These are phyloP conservation scores for Solanum clarkiae DNA, from an alignment of 257 asterid species.

Conservation along the genomic window DNA sequence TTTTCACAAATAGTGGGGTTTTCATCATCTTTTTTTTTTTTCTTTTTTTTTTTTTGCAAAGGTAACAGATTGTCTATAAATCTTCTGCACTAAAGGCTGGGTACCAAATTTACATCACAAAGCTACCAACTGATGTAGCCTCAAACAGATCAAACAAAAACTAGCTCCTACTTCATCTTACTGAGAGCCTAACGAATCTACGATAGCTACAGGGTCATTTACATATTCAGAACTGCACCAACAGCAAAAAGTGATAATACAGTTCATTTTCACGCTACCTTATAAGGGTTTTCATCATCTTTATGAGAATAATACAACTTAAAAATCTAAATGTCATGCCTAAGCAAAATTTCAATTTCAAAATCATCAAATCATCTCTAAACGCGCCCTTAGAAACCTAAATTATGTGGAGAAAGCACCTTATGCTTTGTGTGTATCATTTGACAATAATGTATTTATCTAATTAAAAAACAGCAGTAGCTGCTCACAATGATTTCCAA, in stretches of 20 bases:
- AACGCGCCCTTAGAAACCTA: neutral
- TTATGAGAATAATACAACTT: neutral
- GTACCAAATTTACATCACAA: too few relatives aligned
- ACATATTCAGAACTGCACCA: too few relatives aligned
- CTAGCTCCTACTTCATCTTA: too few relatives aligned
- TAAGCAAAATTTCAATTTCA: neutral
- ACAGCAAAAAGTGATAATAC: too few relatives aligned
- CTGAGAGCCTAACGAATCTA: too few relatives aligned
- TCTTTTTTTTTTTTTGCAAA: too few relatives aligned
- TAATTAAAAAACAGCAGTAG: neutral
- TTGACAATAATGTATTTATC: neutral
- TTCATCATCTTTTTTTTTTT: neutral
- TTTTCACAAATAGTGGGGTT: neutral
- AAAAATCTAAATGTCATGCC: neutral
- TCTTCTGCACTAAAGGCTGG: too few relatives aligned
- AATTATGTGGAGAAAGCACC: neutral
- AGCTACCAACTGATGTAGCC: too few relatives aligned
- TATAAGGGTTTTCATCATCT: neutral
- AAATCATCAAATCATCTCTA: neutral
- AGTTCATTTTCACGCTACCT: too few relatives aligned
- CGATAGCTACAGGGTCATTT: too few relatives aligned
- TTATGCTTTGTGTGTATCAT: neutral
- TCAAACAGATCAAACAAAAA: too few relatives aligned
- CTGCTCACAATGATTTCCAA: neutral
- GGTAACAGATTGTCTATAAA: too few relatives aligned